phyloP scores from a whole-genome alignment of 1,284 basidiomycete species.

The Leucoagaricus sp. region DNA sequence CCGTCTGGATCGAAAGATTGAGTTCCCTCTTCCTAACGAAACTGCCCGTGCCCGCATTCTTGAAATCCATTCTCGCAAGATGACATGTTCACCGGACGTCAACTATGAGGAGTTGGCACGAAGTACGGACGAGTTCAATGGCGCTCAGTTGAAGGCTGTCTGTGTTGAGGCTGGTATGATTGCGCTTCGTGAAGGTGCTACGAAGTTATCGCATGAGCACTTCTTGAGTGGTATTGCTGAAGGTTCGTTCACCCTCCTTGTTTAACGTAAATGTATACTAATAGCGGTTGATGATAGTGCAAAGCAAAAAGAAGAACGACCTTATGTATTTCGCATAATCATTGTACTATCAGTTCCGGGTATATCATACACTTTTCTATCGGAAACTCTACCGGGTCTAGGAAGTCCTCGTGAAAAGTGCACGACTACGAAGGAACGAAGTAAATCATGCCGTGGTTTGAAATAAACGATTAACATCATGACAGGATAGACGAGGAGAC shows the following conservation, averaged over 20 bases:
- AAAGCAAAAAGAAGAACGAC: conserved; percentile 97
- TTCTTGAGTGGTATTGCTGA: conserved; percentile 93
- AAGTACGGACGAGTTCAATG: conserved; percentile 97
- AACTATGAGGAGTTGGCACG: conserved; percentile 88
- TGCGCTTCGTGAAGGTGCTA: conserved; percentile 90
- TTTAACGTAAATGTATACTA: conserved; percentile 18
- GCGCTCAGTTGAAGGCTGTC: conserved; percentile 93
- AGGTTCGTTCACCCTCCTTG: conserved; percentile 47
- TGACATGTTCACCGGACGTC: conserved; percentile 85
- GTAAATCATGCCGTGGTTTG: not conserved
- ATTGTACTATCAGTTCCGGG: conserved; percentile 5
- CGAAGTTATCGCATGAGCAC: conserved; percentile 89
- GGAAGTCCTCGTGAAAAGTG: not conserved
- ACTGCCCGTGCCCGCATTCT: conserved; percentile 96
- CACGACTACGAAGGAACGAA: not conserved
- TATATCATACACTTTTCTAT: conserved; percentile 2
- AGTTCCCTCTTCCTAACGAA: conserved; percentile 94
- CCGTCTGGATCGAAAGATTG: conserved; percentile 93
- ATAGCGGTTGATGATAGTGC: conserved; percentile 51
- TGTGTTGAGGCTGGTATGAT: conserved; percentile 99
- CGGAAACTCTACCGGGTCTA: not conserved
- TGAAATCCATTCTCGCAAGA: conserved; percentile 95
- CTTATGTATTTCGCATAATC: conserved; percentile 86
- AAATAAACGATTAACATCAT: not conserved
- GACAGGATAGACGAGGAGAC: not conserved